These are phyloP conservation scores for Fusarium chuoi DNA, from an alignment of 2,329 filamentous ascomycete genomes.

Conservation along the genomic window DNA sequence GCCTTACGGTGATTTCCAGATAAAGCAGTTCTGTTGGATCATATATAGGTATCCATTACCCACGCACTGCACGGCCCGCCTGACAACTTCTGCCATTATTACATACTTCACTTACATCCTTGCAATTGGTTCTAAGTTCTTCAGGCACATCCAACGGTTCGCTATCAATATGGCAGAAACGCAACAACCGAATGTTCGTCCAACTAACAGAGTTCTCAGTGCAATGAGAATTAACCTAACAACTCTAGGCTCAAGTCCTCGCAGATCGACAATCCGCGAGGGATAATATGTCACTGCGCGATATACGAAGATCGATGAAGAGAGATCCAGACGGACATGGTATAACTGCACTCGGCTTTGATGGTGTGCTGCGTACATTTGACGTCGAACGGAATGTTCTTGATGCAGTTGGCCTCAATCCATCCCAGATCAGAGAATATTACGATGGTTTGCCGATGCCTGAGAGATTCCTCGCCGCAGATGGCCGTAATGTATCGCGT, in stretches of 20 bases:
- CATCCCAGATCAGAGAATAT: neutral
- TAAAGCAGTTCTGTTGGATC: too few relatives aligned
- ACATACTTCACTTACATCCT: too few relatives aligned
- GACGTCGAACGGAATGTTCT: neutral
- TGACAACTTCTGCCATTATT: too few relatives aligned
- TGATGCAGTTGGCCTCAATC: neutral
- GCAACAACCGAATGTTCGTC: neutral
- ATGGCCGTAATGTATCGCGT: neutral
- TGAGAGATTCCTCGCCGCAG: neutral
- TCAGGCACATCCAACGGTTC: neutral
- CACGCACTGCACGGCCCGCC: too few relatives aligned
- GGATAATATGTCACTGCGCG: neutral
- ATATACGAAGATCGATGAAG: neutral
- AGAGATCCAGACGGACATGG: neutral
- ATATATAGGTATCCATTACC: too few relatives aligned
- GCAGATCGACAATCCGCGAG: neutral
- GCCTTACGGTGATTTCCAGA: too few relatives aligned
- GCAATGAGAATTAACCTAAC: too few relatives aligned
- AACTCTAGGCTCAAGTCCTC: neutral
- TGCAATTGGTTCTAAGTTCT: too few relatives aligned
- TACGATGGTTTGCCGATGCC: neutral
- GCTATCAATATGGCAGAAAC: neutral
- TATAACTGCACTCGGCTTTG: neutral
- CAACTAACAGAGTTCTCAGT: rapidly evolving
- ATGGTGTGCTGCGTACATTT: slow-evolving; percentile 4